Conservation (phyloP, 768 basidiomycete genomes). For the Hirschioporus abietinus region DNA sequence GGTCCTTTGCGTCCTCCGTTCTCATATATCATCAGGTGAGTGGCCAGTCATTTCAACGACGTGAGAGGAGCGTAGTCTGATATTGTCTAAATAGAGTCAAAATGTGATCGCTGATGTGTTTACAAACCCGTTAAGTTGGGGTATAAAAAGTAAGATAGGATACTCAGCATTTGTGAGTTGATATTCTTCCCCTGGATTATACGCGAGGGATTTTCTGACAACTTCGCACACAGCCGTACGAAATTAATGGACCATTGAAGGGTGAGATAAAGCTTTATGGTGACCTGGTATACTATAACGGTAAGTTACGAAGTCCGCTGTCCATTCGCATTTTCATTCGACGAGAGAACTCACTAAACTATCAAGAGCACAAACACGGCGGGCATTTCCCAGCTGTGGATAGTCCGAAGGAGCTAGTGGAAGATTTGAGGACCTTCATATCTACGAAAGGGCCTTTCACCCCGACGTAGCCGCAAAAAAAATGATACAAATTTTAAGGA, state of each 20-base stretch:
- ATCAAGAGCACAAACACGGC: conserved; percentile 10
- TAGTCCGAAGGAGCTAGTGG: conserved; percentile 14
- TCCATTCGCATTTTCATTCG: background rate
- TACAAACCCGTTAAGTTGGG: conserved; percentile 7
- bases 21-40: conserved; percentile 15
- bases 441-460: background rate
- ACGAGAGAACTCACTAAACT: background rate
- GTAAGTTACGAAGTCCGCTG: conserved; percentile 5
- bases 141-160: conserved; percentile 13
- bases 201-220: background rate
- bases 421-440: conserved; percentile 8
- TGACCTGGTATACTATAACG: conserved; percentile 15
- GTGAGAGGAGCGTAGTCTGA: background rate
- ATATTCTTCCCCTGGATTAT: too few relatives aligned
- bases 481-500: background rate
- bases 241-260: conserved; percentile 11
- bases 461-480: background rate
- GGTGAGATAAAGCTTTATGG: conserved; percentile 10
- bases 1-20: conserved; percentile 14
- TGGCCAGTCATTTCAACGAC: background rate
- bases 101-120: conserved; percentile 9
- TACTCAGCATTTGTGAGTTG: conserved; percentile 15
- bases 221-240: conserved; percentile 12
- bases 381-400: conserved; percentile 20
- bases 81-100: background rate